Conservation (phyloP, 2,329 filamentous ascomycete species). For the Drechslerella coelobrocha region DNA sequence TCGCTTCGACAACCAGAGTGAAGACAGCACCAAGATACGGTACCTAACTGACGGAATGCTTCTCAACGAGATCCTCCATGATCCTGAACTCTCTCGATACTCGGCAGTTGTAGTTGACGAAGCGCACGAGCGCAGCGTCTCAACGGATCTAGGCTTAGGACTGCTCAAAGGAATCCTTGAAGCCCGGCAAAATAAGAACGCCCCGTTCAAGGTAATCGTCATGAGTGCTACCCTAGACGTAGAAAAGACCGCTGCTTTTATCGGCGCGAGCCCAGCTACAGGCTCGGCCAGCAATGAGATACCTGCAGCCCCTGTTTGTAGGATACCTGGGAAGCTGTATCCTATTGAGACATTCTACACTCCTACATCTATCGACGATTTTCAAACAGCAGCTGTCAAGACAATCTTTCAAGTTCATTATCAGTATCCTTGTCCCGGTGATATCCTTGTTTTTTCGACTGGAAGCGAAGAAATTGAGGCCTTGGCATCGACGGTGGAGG, state of each 20-base stretch:
- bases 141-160: conserved; percentile 88
- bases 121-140: conserved; percentile 93
- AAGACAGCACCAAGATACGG: conserved; percentile 79
- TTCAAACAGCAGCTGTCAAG: conserved; percentile 81
- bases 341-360: conserved; percentile 82
- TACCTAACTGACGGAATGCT: conserved; percentile 97
- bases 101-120: conserved; percentile 93
- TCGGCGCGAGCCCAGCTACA: conserved; percentile 59
- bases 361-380: conserved; percentile 75
- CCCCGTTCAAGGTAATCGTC: conserved; percentile 84
- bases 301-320: conserved; percentile 60
- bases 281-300: conserved; percentile 21
- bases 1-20: conserved; percentile 83
- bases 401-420: conserved; percentile 85
- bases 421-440: conserved; percentile 88
- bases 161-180: conserved; percentile 80
- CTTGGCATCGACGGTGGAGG: conserved; percentile 78
- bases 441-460: conserved; percentile 88
- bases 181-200: conserved; percentile 37
- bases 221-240: conserved; percentile 98
- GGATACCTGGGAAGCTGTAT: conserved; percentile 85
- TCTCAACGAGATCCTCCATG: conserved; percentile 87
- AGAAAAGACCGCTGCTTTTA: conserved; percentile 77
- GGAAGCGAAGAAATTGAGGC: conserved; percentile 92
- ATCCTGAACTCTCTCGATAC: conserved; percentile 82